Evolutionary conservation across 202 grass and related monocot genomes (phyloP).

Genomic region (Zizania palustris): DNA sequence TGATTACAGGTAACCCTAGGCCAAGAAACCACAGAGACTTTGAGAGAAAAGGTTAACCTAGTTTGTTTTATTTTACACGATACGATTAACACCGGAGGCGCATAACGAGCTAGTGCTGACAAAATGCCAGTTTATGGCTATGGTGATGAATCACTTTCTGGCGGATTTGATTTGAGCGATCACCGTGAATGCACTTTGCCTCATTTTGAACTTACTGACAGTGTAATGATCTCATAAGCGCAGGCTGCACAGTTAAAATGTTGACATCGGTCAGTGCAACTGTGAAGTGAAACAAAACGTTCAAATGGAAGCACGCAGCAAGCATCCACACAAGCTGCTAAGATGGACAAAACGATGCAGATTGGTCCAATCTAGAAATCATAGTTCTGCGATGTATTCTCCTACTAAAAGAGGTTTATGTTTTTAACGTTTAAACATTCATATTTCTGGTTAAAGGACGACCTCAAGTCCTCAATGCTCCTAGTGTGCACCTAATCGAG

Average conservation of each 20-base stretch:
- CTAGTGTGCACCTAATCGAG: not conserved
- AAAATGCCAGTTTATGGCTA: constrained; percentile 41
- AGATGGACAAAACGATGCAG: not conserved
- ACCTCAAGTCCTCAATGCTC: not conserved
- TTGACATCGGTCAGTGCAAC: constrained; percentile 3
- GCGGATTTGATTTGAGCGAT: not conserved
- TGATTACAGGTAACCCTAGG: constrained; percentile 3
- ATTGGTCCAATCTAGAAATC: not conserved
- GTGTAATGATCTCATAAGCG: constrained; percentile 40
- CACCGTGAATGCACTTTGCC: not conserved
- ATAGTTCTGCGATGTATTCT: not conserved
- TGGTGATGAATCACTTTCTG: constrained; percentile 24
- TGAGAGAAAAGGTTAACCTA: constrained; percentile 20
- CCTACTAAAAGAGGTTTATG: not conserved
- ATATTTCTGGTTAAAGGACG: not conserved
- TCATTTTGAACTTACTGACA: constrained; percentile 32
- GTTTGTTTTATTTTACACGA: constrained; percentile 56
- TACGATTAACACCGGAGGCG: constrained; percentile 9
- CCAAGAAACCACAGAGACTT: not conserved
- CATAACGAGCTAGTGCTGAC: not conserved
- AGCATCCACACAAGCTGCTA: not conserved
- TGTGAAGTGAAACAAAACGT: not conserved
- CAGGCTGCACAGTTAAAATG: constrained; percentile 39
- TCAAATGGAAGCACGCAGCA: not conserved
- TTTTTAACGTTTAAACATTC: not conserved